These are phyloP conservation scores for Sporothrix dimorphospora DNA, from an alignment of 2,329 filamentous ascomycete genomes.

Conservation along the genomic window DNA sequence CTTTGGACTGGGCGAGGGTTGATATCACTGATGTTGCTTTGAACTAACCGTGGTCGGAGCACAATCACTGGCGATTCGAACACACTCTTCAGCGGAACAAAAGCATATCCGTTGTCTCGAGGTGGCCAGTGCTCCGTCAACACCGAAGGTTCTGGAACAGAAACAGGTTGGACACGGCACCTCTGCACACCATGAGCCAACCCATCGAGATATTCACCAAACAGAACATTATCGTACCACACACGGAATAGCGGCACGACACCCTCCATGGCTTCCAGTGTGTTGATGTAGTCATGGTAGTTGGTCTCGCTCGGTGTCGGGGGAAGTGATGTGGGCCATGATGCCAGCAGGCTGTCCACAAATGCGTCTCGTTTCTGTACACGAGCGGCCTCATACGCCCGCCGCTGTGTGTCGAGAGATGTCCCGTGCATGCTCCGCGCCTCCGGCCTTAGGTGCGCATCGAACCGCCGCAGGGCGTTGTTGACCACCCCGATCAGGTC, in stretches of 20 bases:
- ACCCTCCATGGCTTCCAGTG: slow-evolving; percentile 12
- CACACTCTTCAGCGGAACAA: background rate
- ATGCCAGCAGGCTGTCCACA: background rate
- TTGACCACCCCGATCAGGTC: background rate
- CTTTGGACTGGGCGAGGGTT: background rate
- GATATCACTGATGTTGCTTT: background rate
- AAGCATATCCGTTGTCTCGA: background rate
- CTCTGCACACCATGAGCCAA: background rate
- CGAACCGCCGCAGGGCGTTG: background rate
- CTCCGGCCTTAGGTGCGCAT: background rate
- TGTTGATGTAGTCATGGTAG: slow-evolving; percentile 13
- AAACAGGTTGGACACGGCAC: background rate
- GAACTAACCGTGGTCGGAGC: background rate
- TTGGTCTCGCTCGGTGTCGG: background rate
- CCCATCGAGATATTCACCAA: slow-evolving; percentile 7
- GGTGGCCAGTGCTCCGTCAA: background rate
- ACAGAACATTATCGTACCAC: slow-evolving; percentile 16
- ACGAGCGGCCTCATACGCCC: background rate
- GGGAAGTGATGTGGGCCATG: background rate
- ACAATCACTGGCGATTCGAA: slow-evolving; percentile 12
- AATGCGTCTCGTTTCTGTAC: background rate
- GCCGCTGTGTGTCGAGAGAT: background rate
- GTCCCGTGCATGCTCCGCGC: background rate
- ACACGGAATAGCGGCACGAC: background rate
- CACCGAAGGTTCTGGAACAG: background rate